Conservation (phyloP, 352 stramenopile species). For the Hyaloperonospora arabidopsidis region DNA sequence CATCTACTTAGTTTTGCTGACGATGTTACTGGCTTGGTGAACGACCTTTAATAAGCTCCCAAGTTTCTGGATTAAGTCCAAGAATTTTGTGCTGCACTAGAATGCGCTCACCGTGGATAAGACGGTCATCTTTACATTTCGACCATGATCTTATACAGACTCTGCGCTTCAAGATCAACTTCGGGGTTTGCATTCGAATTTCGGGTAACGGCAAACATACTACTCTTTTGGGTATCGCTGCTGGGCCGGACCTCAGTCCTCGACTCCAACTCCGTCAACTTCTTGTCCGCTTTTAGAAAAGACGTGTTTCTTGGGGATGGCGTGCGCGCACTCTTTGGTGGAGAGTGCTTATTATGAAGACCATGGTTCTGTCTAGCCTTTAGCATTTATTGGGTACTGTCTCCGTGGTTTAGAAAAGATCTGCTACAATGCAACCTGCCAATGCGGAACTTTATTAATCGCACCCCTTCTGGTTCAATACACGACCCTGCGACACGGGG, state of each 20-base stretch:
- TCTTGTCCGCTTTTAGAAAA: not conserved
- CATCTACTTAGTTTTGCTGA: not conserved
- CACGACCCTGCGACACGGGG: not conserved
- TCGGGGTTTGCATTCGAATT: not conserved
- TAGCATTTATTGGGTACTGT: not conserved
- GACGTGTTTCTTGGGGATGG: not conserved
- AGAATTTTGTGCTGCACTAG: not conserved
- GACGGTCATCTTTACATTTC: not conserved
- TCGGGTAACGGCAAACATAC: not conserved
- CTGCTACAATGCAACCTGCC: not conserved
- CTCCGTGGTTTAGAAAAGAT: too few relatives aligned
- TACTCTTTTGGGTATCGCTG: not conserved
- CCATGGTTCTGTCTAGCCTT: not conserved
- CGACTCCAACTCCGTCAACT: not conserved
- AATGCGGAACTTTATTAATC: not conserved
- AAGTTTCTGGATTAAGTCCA: not conserved
- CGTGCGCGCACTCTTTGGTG: not conserved
- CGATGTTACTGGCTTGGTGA: not conserved
- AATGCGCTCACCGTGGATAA: conserved; percentile 1
- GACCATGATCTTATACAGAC: not conserved
- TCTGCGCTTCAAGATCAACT: not conserved
- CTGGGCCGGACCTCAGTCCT: not conserved
- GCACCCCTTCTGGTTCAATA: not conserved
- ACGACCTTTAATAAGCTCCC: not conserved
- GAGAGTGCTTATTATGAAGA: not conserved